Evolutionary conservation across 179 eudicot species (phyloP), one percentile per base, ranked within the genome.

Genomic region (Nepenthes alata): DNA sequence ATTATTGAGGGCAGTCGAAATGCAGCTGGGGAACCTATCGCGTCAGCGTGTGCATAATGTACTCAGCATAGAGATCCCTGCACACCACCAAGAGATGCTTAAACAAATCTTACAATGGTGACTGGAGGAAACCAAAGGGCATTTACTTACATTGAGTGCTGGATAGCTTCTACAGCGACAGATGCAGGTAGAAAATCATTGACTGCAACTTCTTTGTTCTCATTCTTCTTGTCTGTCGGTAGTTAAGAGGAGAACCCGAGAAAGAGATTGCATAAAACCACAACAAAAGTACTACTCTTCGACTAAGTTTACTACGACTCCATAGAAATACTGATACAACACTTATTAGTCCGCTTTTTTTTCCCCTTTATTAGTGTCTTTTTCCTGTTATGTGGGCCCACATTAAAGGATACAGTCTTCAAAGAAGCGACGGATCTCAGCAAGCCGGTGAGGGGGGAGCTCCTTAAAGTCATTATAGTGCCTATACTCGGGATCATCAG

Each of bases 191-290:
- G 70, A 66, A 83, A 80, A 35, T 71, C 85, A 63, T 83, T 57
- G 47, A 83, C 88, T 9, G 83, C 85, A 9, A 83, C 88, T 62
- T 83, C 83, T 65, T 83, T 83, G 72, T 83, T 83, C 72, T 83
- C 88, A 50, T 83, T 83, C 83, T 83, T 83, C 75, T 83, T 83
- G 83, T 83, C 87, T 83, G 62, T 58, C 25, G 58, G 15, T 63
- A 6, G 70, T 72, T 47, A 72, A 77, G 69, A 38, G 70, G 60
- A 25, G 25, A 25, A 25, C 25, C 25, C 25, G 25, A 25, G 25
- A 25, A 25, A 25, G 25, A 25, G 25, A 25, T 25, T 25, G 25
- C 25, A 25, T 25, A 25, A 16, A 58, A 12, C 37, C 0, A 8
- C 37, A 37, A 67, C 12, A 12, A 25, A 51, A 7, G 15, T 6